Evolutionary conservation across 306 rosid species (phyloP).

Genomic region (Hylodesmum podocarpum): DNA sequence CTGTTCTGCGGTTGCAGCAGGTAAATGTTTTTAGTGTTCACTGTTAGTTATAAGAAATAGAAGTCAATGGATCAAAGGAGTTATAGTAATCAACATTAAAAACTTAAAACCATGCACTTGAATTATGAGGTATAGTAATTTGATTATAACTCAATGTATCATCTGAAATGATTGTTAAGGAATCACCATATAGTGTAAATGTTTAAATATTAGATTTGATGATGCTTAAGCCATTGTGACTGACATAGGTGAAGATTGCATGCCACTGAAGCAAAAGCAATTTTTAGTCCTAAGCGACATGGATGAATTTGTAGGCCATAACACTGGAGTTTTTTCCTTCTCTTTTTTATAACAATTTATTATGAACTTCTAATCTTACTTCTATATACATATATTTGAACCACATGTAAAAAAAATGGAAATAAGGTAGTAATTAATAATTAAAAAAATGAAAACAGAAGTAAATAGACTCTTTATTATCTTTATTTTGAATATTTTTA

Average conservation of each 20-base stretch:
- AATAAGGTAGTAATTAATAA: no score
- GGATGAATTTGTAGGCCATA: background rate
- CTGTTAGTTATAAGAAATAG: background rate
- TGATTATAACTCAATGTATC: background rate
- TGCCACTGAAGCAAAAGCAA: background rate
- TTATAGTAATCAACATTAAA: background rate
- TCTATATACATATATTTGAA: no score
- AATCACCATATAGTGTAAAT: background rate
- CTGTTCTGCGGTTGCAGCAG: slow-evolving; percentile 97
- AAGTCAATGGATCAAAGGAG: background rate
- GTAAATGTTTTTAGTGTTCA: slow-evolving; percentile 39
- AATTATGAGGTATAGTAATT: background rate
- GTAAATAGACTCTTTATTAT: no score
- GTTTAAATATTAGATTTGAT: background rate
- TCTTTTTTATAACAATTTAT: background rate
- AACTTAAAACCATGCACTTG: background rate
- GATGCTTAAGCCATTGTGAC: background rate
- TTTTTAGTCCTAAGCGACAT: background rate
- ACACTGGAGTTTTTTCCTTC: background rate
- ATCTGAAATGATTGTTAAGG: background rate
- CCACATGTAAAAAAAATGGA: no score
- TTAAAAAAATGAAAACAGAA: no score
- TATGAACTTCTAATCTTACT: background rate
- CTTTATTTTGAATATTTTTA: no score
- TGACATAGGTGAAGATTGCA: background rate